Base-by-base conservation (phyloP, 75 land plant species). In the Pseudotsuga menziesii region DNA sequence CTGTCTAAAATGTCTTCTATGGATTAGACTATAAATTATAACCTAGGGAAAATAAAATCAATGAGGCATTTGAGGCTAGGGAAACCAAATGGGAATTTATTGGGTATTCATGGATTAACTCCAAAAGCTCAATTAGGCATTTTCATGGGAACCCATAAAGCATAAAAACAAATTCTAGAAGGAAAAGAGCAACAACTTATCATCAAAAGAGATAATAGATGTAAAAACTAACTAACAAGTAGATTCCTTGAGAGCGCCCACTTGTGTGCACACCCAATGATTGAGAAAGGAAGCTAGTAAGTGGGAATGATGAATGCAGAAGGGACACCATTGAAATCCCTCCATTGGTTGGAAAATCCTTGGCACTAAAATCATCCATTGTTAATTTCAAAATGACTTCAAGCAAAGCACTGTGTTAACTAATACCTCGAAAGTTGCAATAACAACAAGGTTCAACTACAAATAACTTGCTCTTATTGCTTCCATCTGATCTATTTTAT, bases 231-330 rank as follows among this genome's bases (percentile, higher is more conserved):
- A 96, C 99, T 97, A 82, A 97, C 98, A 60, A 97, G 88, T 41
- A 97, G 92, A 58, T 95, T 97, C 5, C 89, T 75, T 11, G 92
- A 91, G 66, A 97, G 95, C 11, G 94, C 89, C 99, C 99, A 97
- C 70, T 97, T 94, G 85, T 97, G 98, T 8, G 98, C 99, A 20
- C 99, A 93, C 41, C 93, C 99, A 60, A 97, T 98, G 60, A 97
- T 85, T 74, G 99, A 96, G 84, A 94, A 96, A 20, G 99, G 99
- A 57, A 96, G 95, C 99, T 98, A 96, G 60, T 96, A 98, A 9
- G 99, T 96, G n/a, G 99, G 99, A 58, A 96, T 96, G 86, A 96
- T 29, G 99, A 97, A 74, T 97, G 98, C 73, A 97, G 88, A 15
- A 97, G 82, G 12, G 99, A 94, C 8, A 97, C 99, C 19, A 98